Evolutionary conservation across 148 eudicot genomes (phyloP).

Genomic region (Persicaria maculosa): DNA sequence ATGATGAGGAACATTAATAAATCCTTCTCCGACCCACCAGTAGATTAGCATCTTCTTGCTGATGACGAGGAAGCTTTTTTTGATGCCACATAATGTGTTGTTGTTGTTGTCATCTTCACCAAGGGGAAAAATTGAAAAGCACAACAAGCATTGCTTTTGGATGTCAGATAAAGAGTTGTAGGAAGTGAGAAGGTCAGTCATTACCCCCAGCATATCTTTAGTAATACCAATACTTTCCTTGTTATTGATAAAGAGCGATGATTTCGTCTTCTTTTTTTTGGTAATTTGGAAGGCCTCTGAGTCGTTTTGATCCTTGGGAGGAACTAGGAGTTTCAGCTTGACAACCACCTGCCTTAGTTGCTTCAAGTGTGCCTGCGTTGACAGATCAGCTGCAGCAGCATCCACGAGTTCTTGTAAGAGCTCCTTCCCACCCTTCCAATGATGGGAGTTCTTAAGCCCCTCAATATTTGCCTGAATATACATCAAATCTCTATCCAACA

Average conservation of each 20-base stretch:
- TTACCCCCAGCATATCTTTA: background rate
- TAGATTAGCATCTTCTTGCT: slow-evolving; percentile 25
- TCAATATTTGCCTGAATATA: background rate
- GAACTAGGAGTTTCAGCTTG: background rate
- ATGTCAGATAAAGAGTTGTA: background rate
- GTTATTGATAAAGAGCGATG: background rate
- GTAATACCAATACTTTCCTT: background rate
- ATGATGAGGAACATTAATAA: too few species aligned
- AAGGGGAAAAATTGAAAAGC: background rate
- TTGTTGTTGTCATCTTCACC: background rate
- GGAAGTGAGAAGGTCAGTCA: background rate
- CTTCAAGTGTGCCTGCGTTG: background rate
- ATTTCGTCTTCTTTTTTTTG: background rate
- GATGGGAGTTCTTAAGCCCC: background rate
- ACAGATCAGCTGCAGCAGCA: background rate
- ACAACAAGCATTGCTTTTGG: background rate
- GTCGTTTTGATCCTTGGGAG: background rate
- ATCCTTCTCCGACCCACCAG: slow-evolving; percentile 29
- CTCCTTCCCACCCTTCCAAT: background rate
- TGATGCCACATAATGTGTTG: too few species aligned
- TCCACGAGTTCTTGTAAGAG: background rate
- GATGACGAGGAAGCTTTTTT: background rate
- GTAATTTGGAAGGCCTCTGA: background rate
- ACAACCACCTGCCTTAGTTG: background rate
- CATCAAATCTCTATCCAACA: background rate